A percentile compares a stretch with the other conserved stretches of the same genome.
Conservation (phyloP, 164 flowering plant species). For the Akebia trifoliata region DNA sequence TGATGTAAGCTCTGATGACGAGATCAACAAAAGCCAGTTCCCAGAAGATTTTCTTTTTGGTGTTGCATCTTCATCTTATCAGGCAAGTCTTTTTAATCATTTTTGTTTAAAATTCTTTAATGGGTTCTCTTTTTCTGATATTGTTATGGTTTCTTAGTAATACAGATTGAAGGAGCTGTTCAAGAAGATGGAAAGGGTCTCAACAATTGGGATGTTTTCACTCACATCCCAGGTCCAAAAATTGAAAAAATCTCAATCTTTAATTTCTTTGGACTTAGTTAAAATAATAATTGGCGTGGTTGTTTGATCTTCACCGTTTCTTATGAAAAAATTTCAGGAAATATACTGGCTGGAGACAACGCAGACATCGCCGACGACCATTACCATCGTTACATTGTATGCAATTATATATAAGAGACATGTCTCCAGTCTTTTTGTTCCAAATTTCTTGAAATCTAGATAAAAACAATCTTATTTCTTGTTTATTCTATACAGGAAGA, state of each 20-base stretch:
- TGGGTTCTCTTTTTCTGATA: too few species aligned
- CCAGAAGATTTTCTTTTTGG: constrained; percentile 33
- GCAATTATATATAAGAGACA: too few species aligned
- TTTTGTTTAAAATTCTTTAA: too few species aligned
- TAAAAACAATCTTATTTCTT: not conserved
- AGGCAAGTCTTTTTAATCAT: constrained; percentile 9
- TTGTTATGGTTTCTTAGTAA: too few species aligned
- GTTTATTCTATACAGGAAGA: constrained; percentile 26
- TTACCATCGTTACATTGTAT: too few species aligned
- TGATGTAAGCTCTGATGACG: too few species aligned
- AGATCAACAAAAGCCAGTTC: constrained; percentile 19
- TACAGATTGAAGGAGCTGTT: constrained; percentile 31
- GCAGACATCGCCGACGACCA: constrained; percentile 34
- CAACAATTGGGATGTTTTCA: constrained; percentile 31
- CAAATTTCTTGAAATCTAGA: not conserved
- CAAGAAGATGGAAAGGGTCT: constrained; percentile 25
- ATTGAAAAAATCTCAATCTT: too few species aligned
- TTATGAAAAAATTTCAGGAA: not conserved
- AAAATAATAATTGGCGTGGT: too few species aligned
- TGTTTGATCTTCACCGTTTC: not conserved
- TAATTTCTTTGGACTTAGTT: too few species aligned
- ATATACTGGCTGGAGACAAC: constrained; percentile 13
- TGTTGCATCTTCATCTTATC: constrained; percentile 27
- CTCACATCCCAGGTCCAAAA: constrained; percentile 18
- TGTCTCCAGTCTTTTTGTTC: not conserved